Evolutionary conservation across 331 rosid species (phyloP).

Genomic region (Stylosanthes scabra): DNA sequence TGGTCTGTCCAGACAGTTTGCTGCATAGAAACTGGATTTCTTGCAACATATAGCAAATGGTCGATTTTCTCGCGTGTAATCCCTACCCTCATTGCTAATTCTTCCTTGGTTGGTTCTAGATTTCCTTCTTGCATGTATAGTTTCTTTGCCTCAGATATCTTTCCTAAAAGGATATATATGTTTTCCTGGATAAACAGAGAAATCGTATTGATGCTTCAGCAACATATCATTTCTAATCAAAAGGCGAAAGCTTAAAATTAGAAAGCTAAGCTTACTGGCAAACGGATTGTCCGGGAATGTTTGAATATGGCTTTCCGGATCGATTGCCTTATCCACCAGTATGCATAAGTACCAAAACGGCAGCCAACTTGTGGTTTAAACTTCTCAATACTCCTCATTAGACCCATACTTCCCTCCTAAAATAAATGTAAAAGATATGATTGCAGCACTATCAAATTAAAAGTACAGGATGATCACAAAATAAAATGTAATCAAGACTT

Average conservation of each 20-base stretch:
- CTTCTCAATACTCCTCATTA: slow-evolving; percentile 82
- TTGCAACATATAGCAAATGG: slow-evolving; percentile 57
- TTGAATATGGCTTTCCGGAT: slow-evolving; percentile 77
- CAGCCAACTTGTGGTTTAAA: slow-evolving; percentile 81
- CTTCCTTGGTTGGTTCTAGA: slow-evolving; percentile 73
- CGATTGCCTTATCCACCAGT: slow-evolving; percentile 88
- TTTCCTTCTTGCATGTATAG: slow-evolving; percentile 70
- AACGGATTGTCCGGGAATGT: slow-evolving; percentile 87
- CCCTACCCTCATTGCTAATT: slow-evolving; percentile 67
- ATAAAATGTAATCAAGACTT: slow-evolving; percentile 13
- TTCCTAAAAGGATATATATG: slow-evolving; percentile 65
- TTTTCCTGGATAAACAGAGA: slow-evolving; percentile 61
- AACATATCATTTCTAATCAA: slow-evolving; percentile 19
- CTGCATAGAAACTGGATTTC: slow-evolving; percentile 83
- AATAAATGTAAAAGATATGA: slow-evolving; percentile 30
- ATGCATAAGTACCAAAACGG: slow-evolving; percentile 82
- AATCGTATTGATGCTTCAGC: slow-evolving; percentile 21
- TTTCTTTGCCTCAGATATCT: slow-evolving; percentile 75
- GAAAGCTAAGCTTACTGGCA: slow-evolving; percentile 64
- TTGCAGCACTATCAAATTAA: not conserved
- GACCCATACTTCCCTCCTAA: slow-evolving; percentile 91
- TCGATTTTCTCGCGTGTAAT: slow-evolving; percentile 67
- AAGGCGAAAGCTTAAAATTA: slow-evolving; percentile 22
- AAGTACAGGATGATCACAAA: slow-evolving; percentile 18
- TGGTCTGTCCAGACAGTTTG: slow-evolving; percentile 82